Evolutionary conservation across 257 asterid genomes (phyloP).

Genomic region (Fraxinus americana): DNA sequence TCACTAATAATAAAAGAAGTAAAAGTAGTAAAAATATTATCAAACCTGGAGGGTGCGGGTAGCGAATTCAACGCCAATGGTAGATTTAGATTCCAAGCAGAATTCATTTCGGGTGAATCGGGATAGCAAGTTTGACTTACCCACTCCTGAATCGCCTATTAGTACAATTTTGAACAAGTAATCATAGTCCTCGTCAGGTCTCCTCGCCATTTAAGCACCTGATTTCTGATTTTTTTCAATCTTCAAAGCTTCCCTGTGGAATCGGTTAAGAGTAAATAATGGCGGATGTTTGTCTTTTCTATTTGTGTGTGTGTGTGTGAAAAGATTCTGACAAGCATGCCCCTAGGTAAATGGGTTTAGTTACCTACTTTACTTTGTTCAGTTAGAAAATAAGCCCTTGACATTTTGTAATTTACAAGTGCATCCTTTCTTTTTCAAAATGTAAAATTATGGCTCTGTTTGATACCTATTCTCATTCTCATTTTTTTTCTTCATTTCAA

Average conservation of each 20-base stretch:
- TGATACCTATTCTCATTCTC: too few relatives aligned
- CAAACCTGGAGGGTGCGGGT: conserved; percentile 52
- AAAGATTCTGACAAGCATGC: neutral
- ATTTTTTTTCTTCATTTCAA: too few relatives aligned
- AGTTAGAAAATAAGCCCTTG: too few relatives aligned
- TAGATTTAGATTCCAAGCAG: conserved; percentile 52
- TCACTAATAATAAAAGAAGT: too few relatives aligned
- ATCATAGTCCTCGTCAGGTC: conserved; percentile 59
- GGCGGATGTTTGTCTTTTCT: too few relatives aligned
- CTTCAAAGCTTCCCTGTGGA: neutral
- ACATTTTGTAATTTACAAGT: too few relatives aligned
- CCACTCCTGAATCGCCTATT: conserved; percentile 57
- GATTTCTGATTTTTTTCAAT: neutral
- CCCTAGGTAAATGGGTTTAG: neutral
- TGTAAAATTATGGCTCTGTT: too few relatives aligned
- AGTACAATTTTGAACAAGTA: conserved; percentile 49
- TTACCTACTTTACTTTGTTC: too few relatives aligned
- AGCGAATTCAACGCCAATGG: conserved; percentile 60
- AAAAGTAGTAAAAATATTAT: too few relatives aligned
- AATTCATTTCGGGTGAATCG: conserved; percentile 55
- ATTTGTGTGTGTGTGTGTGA: too few relatives aligned
- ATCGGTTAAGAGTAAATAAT: neutral
- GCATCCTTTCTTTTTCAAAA: too few relatives aligned
- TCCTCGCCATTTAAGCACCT: conserved; percentile 44
- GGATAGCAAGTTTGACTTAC: conserved; percentile 47